phyloP scores from a whole-genome alignment of 2,329 filamentous ascomycete genomes.

The Fusarium incarnatum region DNA sequence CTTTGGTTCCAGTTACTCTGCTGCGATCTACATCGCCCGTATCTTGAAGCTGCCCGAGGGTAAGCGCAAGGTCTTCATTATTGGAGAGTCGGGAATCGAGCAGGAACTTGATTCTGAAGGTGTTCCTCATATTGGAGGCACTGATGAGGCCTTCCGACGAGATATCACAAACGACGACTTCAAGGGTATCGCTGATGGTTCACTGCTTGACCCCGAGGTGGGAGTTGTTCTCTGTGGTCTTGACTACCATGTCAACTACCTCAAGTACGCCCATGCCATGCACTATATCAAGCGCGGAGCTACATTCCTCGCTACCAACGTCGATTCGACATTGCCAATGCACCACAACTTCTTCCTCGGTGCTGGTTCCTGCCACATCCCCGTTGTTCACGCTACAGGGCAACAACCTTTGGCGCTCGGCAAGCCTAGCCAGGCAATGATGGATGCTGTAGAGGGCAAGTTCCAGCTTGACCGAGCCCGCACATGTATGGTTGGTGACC shows the following conservation, averaged over 20 bases:
- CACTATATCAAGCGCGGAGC: slow-evolving; percentile 89
- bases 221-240: slow-evolving; percentile 89
- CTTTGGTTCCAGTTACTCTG: slow-evolving; percentile 94
- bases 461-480: slow-evolving; percentile 86
- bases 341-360: slow-evolving; percentile 88
- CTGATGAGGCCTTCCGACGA: slow-evolving; percentile 80
- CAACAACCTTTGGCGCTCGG: slow-evolving; percentile 82
- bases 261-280: slow-evolving; percentile 86
- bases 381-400: slow-evolving; percentile 77
- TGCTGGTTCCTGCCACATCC: slow-evolving; percentile 84
- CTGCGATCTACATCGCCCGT: slow-evolving; percentile 93
- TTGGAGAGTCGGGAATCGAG: slow-evolving; percentile 93
- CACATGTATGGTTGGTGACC: slow-evolving; percentile 96
- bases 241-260: slow-evolving; percentile 95
- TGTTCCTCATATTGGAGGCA: slow-evolving; percentile 85
- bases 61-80: slow-evolving; percentile 93
- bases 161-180: slow-evolving; percentile 87
- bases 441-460: slow-evolving; percentile 98
- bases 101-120: slow-evolving; percentile 85
- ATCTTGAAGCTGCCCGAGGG: slow-evolving; percentile 83
- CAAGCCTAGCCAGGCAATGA: slow-evolving; percentile 98
- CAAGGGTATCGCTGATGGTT: slow-evolving; percentile 78
- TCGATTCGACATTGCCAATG: slow-evolving; percentile 88
- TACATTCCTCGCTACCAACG: slow-evolving; percentile 91
- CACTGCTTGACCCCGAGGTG: slow-evolving; percentile 85